Conservation (phyloP, 176 grass and related monocot genomes). For the Miscanthus lutarioriparius region DNA sequence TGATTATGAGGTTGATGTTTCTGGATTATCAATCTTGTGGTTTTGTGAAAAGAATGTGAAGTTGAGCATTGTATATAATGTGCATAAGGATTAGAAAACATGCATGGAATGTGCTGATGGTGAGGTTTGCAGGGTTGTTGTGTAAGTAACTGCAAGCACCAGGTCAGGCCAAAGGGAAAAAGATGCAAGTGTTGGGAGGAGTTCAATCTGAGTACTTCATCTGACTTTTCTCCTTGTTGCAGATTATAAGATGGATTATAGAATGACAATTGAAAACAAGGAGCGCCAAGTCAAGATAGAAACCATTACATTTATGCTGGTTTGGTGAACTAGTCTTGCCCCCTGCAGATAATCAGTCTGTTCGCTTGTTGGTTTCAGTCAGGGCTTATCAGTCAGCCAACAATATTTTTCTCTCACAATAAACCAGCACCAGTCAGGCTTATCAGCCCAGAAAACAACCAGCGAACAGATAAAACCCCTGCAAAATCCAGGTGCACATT, state of each 20-base stretch:
- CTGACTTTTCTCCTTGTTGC: slow-evolving; percentile 18
- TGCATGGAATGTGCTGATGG: not conserved
- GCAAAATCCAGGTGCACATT: no score
- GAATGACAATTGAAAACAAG: slow-evolving; percentile 10
- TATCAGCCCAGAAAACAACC: no score
- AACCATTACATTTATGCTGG: slow-evolving; percentile 15
- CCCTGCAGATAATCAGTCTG: not conserved
- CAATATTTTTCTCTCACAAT: no score
- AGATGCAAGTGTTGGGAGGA: not conserved
- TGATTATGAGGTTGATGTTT: not conserved
- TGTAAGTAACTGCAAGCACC: slow-evolving; percentile 14
- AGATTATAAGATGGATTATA: slow-evolving; percentile 16
- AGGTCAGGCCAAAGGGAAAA: slow-evolving; percentile 17
- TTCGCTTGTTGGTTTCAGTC: no score
- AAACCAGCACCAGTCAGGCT: no score
- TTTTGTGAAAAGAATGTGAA: slow-evolving; percentile 7
- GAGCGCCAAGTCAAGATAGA: slow-evolving; percentile 4
- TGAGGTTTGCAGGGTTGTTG: slow-evolving; percentile 24
- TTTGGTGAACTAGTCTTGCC: not conserved
- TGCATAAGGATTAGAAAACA: not conserved
- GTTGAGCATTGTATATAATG: not conserved
- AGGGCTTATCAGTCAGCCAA: no score
- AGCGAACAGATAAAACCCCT: no score
- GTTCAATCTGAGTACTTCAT: slow-evolving; percentile 15
- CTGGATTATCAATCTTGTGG: not conserved